Percentiles rank a stretch among this genome's conserved stretches.
phyloP scores from a whole-genome alignment of 2,329 filamentous ascomycete species.

The Sarocladium kiliense region DNA sequence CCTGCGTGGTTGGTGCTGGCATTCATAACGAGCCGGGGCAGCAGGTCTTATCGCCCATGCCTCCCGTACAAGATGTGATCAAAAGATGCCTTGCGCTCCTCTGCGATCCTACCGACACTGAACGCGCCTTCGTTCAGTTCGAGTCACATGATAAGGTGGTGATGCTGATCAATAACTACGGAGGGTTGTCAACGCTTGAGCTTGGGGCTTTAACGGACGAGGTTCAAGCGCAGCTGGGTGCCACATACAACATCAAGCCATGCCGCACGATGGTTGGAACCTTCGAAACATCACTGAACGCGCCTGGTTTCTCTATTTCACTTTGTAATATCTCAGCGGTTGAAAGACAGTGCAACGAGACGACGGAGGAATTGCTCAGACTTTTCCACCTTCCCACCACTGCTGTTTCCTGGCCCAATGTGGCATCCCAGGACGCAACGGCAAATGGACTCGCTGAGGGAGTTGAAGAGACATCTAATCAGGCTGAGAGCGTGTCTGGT shows the following conservation, averaged over 20 bases:
- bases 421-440: slow-evolving; percentile 6
- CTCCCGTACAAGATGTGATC: slow-evolving; percentile 31
- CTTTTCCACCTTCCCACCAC: slow-evolving; percentile 45
- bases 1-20: slow-evolving; percentile 44
- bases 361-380: slow-evolving; percentile 33
- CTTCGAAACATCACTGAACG: slow-evolving; percentile 50
- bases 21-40: slow-evolving; percentile 43
- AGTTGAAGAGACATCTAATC: no score
- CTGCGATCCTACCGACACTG: slow-evolving; percentile 44
- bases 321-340: slow-evolving; percentile 42
- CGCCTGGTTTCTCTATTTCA: slow-evolving; percentile 50
- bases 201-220: slow-evolving; percentile 49
- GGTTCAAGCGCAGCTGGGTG: slow-evolving; percentile 38
- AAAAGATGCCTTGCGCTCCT: slow-evolving; percentile 47
- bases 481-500: background rate
- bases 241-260: slow-evolving; percentile 25
- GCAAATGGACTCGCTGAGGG: background rate
- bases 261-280: slow-evolving; percentile 30
- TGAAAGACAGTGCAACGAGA: slow-evolving; percentile 18
- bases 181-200: slow-evolving; percentile 50
- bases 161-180: slow-evolving; percentile 53
- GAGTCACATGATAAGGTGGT: slow-evolving; percentile 38
- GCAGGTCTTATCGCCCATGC: slow-evolving; percentile 28
- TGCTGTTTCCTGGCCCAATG: slow-evolving; percentile 44
- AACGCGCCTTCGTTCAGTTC: slow-evolving; percentile 47